Conservation (phyloP, 257 asterid genomes). For the Osmanthus fragrans region DNA sequence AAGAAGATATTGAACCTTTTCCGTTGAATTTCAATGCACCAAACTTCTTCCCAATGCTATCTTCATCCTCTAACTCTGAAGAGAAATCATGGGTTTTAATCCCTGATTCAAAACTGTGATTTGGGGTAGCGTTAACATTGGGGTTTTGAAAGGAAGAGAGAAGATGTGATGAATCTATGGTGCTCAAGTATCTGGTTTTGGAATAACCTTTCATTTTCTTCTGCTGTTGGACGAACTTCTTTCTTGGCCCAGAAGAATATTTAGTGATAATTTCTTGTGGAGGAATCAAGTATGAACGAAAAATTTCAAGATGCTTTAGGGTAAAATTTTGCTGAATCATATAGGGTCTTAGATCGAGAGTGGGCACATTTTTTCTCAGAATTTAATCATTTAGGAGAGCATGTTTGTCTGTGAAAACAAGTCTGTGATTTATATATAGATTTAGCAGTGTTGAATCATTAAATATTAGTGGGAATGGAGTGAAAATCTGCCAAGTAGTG, state of each 20-base stretch:
- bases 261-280: neutral
- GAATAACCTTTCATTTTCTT: conserved; percentile 30
- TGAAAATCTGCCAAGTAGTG: neutral
- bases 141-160: conserved; percentile 12
- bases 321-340: neutral
- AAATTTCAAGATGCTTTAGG: neutral
- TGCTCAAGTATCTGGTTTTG: conserved; percentile 29
- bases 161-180: conserved; percentile 33
- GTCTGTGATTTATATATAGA: too few species aligned
- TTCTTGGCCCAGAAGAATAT: conserved; percentile 16
- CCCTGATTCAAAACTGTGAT: neutral
- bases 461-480: neutral
- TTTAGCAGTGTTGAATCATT: neutral
- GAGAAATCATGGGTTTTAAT: neutral
- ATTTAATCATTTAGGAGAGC: neutral
- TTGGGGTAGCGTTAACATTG: conserved; percentile 16
- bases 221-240: neutral
- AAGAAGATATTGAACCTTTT: conserved; percentile 31
- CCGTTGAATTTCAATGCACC: conserved; percentile 28
- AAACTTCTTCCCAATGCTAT: neutral
- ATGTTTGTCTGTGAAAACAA: neutral
- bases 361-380: neutral
- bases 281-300: too few species aligned
- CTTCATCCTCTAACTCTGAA: conserved; percentile 18
- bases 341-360: neutral